These are phyloP conservation scores for Trichodelitschia bisporula DNA, from an alignment of 495 filamentous ascomycete genomes.

Conservation along the genomic window DNA sequence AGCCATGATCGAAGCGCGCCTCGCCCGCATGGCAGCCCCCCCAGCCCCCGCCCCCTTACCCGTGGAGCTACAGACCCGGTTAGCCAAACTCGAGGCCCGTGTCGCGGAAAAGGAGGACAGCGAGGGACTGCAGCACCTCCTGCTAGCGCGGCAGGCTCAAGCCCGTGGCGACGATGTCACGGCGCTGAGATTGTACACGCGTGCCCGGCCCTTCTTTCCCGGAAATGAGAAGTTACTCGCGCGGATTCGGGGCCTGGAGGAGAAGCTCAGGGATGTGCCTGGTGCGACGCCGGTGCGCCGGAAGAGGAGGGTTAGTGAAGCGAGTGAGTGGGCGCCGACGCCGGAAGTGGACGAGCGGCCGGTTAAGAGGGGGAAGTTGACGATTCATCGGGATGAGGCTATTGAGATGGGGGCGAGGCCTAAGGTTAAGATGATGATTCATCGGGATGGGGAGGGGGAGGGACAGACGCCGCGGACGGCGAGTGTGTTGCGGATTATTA, in stretches of 20 bases:
- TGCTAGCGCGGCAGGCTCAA: slow-evolving; percentile 83
- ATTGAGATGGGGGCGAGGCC: slow-evolving; percentile 18
- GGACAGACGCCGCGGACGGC: slow-evolving; percentile 38
- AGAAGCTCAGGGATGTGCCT: slow-evolving; percentile 26
- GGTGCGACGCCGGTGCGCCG: slow-evolving; percentile 6
- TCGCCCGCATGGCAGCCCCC: slow-evolving; percentile 35
- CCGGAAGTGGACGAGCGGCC: neutral
- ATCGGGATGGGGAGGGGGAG: slow-evolving; percentile 5
- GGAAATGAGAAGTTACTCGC: slow-evolving; percentile 52
- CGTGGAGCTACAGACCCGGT: slow-evolving; percentile 51
- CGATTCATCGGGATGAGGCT: slow-evolving; percentile 18
- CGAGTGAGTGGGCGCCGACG: too few species aligned
- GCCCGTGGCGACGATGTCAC: slow-evolving; percentile 52
- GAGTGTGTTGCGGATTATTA: slow-evolving; percentile 60
- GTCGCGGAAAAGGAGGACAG: slow-evolving; percentile 55
- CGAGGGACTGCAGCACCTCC: slow-evolving; percentile 58
- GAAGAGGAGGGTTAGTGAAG: neutral
- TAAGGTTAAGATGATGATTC: slow-evolving; percentile 12
- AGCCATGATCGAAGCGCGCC: slow-evolving; percentile 67
- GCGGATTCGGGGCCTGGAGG: slow-evolving; percentile 50
- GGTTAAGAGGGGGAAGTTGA: slow-evolving; percentile 1
- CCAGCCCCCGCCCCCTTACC: slow-evolving; percentile 18
- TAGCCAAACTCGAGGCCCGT: slow-evolving; percentile 64
- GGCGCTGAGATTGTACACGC: slow-evolving; percentile 66
- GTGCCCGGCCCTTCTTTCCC: slow-evolving; percentile 67